Conservation (phyloP, 1,139 yeast genomes). For the Candida tropicalis region DNA sequence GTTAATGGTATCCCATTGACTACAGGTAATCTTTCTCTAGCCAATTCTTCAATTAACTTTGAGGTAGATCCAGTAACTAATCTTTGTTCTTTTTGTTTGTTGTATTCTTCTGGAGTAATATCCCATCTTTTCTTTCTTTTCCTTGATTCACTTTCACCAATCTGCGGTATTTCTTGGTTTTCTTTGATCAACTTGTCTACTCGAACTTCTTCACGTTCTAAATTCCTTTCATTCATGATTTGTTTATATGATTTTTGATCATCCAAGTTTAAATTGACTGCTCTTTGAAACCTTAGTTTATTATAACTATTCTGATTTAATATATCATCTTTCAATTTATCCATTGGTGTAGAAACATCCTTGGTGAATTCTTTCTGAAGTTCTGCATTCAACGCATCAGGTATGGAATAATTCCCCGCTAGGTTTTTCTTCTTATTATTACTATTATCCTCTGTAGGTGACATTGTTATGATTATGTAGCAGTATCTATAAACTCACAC, state of each 20-base stretch:
- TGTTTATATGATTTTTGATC: conserved; percentile 33
- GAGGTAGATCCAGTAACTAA: background rate
- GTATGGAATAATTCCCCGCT: conserved; percentile 37
- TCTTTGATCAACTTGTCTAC: conserved; percentile 22
- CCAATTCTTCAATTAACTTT: conserved; percentile 11
- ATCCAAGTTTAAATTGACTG: conserved; percentile 26
- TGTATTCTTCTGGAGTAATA: conserved; percentile 38
- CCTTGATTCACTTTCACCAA: conserved; percentile 16
- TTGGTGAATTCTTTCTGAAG: conserved; percentile 26
- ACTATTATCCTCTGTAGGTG: conserved; percentile 1
- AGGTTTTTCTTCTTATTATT: conserved; percentile 20
- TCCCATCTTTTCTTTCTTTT: conserved; percentile 38
- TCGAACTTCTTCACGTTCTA: conserved; percentile 34
- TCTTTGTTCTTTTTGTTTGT: conserved; percentile 13
- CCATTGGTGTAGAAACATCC: conserved; percentile 23
- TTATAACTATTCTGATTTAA: conserved; percentile 22
- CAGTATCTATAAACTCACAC: too few relatives aligned
- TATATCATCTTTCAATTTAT: conserved; percentile 23
- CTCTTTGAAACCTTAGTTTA: conserved; percentile 25
- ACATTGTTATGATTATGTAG: background rate
- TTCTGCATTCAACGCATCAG: conserved; percentile 28
- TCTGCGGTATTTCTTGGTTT: conserved; percentile 15
- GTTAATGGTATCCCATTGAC: conserved; percentile 51
- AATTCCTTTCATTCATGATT: conserved; percentile 36
- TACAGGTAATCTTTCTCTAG: conserved; percentile 35